These are phyloP conservation scores for Punctularia strigosozonata DNA, from an alignment of 768 basidiomycete species.

Conservation along the genomic window DNA sequence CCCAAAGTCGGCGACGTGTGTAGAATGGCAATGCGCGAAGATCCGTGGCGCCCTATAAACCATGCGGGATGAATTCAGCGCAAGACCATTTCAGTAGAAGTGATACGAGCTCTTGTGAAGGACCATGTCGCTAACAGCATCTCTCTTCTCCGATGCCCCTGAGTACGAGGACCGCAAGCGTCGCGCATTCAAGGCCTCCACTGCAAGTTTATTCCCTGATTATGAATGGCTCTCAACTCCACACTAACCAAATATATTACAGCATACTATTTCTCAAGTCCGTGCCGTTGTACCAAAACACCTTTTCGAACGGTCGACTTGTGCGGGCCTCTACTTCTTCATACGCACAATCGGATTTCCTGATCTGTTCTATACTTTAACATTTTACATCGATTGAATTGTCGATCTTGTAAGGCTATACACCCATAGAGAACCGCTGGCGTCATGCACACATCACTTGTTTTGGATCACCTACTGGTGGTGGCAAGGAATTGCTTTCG, in stretches of 20 bases:
- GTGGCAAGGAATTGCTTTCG: constrained; percentile 38
- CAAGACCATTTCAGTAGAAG: too few species aligned
- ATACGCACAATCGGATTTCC: not conserved
- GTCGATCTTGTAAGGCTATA: not conserved
- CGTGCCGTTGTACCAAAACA: not conserved
- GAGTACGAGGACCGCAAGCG: not conserved
- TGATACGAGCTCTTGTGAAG: too few species aligned
- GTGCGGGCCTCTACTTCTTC: not conserved
- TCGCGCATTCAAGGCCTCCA: not conserved
- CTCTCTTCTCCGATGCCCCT: not conserved
- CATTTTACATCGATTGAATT: not conserved
- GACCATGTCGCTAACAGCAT: not conserved
- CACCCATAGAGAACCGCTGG: not conserved
- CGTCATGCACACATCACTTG: too few species aligned
- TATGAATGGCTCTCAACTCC: not conserved
- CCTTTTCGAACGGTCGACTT: not conserved
- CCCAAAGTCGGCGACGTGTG: too few species aligned
- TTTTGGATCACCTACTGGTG: constrained; percentile 40
- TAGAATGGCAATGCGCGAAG: too few species aligned
- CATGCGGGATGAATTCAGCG: too few species aligned
- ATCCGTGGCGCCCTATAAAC: too few species aligned
- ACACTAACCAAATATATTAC: not conserved
- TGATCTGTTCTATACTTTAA: not conserved
- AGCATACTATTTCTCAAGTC: not conserved
- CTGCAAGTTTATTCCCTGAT: not conserved